Conservation (phyloP, 2,329 filamentous ascomycete genomes). For the Akanthomyces muscarius region DNA sequence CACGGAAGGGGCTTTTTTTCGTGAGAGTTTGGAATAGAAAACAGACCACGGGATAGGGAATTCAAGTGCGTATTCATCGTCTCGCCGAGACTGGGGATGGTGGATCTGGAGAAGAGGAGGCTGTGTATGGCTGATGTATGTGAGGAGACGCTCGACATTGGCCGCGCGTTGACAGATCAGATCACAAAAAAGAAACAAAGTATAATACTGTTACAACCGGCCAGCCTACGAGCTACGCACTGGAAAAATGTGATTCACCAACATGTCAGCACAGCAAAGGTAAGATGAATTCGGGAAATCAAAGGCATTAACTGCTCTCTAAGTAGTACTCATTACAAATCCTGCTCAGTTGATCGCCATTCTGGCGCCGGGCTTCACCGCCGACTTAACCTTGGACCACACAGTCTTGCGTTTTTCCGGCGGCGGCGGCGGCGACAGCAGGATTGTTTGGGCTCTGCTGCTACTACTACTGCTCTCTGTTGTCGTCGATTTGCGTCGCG, state of each 20-base stretch:
- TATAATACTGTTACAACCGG: not conserved
- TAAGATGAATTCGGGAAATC: no score
- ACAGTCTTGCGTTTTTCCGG: no score
- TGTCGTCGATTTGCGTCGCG: no score
- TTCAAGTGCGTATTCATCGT: not conserved
- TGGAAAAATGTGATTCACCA: not conserved
- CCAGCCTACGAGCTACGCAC: not conserved
- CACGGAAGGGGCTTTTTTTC: not conserved
- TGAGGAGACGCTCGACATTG: not conserved
- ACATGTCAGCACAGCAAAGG: no score
- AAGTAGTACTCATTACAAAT: no score
- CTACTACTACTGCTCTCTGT: no score
- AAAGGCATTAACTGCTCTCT: no score
- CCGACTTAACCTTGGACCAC: no score
- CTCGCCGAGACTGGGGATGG: not conserved
- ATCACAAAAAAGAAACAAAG: not conserved
- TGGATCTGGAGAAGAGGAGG: not conserved
- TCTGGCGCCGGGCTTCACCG: no score
- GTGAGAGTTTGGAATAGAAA: slow-evolving; percentile 5
- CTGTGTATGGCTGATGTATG: not conserved
- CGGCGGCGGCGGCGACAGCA: no score
- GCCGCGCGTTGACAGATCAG: not conserved
- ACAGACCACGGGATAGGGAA: not conserved
- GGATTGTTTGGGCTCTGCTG: no score
- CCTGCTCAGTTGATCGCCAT: no score